Conservation (phyloP, 2,329 filamentous ascomycete genomes). For the Xylariomycetidae sp. region DNA sequence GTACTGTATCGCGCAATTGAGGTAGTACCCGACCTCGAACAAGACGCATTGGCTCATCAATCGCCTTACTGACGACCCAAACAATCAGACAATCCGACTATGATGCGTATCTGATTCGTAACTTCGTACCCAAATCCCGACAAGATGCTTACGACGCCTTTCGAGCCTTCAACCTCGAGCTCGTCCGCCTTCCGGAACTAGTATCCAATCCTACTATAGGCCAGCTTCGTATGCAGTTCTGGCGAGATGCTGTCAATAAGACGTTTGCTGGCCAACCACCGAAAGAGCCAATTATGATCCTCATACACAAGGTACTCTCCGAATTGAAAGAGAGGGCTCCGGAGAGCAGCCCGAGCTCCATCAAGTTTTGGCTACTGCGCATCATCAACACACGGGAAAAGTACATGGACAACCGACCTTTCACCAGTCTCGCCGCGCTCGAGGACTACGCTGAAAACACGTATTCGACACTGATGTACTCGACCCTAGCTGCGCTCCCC, state of each 20-base stretch:
- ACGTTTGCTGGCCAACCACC: constrained; percentile 75
- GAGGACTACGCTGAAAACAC: constrained; percentile 93
- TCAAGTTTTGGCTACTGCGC: constrained; percentile 71
- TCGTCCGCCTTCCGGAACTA: constrained; percentile 83
- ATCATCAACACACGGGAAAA: constrained; percentile 78
- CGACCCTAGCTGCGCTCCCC: constrained; percentile 74
- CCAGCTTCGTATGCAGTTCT: constrained; percentile 88
- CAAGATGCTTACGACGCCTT: constrained; percentile 86
- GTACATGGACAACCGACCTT: constrained; percentile 79
- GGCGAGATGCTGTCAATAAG: constrained; percentile 77
- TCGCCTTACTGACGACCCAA: constrained; percentile 14
- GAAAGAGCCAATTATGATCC: constrained; percentile 84
- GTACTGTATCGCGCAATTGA: constrained; percentile 51
- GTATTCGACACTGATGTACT: constrained; percentile 87
- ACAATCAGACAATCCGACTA: constrained; percentile 77
- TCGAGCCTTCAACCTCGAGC: constrained; percentile 87
- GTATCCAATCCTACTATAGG: constrained; percentile 86
- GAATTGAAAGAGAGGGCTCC: constrained; percentile 45
- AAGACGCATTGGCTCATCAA: neutral
- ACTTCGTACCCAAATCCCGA: constrained; percentile 72
- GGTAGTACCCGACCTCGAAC: constrained; percentile 18
- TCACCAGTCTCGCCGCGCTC: constrained; percentile 64
- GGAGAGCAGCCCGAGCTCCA: constrained; percentile 39
- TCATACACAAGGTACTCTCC: constrained; percentile 69
- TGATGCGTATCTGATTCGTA: constrained; percentile 78